Evolutionary conservation across 1,284 basidiomycete species (phyloP), one percentile per base, ranked within the genome.

Genomic region (Mycena citricolor): DNA sequence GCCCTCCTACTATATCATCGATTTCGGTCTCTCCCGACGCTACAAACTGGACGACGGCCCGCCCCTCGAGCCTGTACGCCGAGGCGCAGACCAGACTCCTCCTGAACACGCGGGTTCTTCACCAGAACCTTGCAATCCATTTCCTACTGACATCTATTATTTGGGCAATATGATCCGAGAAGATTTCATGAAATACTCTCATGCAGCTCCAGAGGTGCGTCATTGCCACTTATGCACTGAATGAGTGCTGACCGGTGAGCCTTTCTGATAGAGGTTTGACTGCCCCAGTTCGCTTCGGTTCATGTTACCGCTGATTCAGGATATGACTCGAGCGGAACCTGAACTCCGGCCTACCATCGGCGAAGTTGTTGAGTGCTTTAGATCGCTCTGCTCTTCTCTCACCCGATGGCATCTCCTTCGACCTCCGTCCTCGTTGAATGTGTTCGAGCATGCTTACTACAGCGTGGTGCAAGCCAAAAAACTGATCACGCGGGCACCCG

Each of bases 121-220:
- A n/a, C 17, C 21, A 13, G 33, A 31, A 3, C 59, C 55, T 6
- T 25, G 35, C 35, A 44, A 68, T 36, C 64, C 67, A 0, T 69
- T 67, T 32, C 57, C 57, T 0, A 66, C 63, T 4, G 68, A 69
- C 36, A 44, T 69, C 1, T 69, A 63, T 42, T 63, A 60, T 35
- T 44, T 65, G 5, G 68, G 68, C 0, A 66, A 67, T 20, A 12
- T 38, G 21, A 21, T 42, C 19, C 5, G 14, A 19, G 23, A 21
- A 14, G 22, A 48, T n/a, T 54, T 63, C 8, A 26, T 62, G 0
- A 17, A 17, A 35, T 38, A 17, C 19, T 38, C 16, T 13, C n/a
- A n/a, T n/a, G 21, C 25, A 28, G 14, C 23, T 7, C 30, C 11
- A 38, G n/a, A n/a, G n/a, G n/a, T n/a, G n/a, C n/a, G n/a, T n/a